Evolutionary conservation across 768 basidiomycete species (phyloP), one percentile per base, ranked within the genome.

Genomic region (Suillus plorans): DNA sequence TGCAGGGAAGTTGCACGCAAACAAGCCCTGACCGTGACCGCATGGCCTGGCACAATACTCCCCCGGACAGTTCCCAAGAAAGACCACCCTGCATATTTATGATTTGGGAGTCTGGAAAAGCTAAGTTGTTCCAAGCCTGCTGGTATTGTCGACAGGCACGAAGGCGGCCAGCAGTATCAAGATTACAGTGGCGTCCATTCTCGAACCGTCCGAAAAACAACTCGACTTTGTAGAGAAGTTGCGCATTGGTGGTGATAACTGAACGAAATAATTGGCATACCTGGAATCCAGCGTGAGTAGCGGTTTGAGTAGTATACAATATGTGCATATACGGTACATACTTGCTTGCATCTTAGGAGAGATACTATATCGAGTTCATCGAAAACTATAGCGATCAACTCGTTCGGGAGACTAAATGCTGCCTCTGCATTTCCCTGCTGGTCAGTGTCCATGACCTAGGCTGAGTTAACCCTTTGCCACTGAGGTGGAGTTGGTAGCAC

Each of bases 31-130:
- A 61, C 49, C 67, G 63, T 68, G 44, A 62, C 56, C 65, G 63
- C 2, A 64, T 65, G 5, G 71, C 71, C n/a, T 75, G 74, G 1
- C 71, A 74, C 28, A 80, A 69, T 20, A 80, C 68, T 59, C 78
- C 79, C 55, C 76, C 74, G 12, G 70, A 67, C 55, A 80, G 67
- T 60, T 79, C 79, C 78, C 79, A 79, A 25, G 67, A 66, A 22
- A 66, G 47, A 1, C 76, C 71, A 5, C 65, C 60, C 28, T 57
- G 52, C 62, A 70, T 67, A 8, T 67, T 60, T 5, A 72, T 69
- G 16, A 60, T 31, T 2, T 62, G 64, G 12, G n/a, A 62, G 2
- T 68, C 64, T 2, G 70, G 16, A 66, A 69, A 76, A 6, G 63
- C 12, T 62, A 79, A 64, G 31, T 68, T 20, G 53, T 72, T 66